Base-by-base conservation (phyloP, 192 early-diverging fungal species). In the Backusella mclennaniae region DNA sequence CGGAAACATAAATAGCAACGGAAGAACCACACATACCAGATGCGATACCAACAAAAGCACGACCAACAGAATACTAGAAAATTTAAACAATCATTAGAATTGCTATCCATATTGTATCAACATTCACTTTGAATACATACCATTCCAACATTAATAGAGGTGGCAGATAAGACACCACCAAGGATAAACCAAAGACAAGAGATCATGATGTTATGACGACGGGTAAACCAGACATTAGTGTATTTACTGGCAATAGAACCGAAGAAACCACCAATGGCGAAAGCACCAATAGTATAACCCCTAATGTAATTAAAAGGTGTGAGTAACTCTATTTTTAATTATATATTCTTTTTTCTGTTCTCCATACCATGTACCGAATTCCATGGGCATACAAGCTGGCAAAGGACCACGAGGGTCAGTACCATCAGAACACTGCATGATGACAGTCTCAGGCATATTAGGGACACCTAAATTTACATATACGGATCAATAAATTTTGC, bases 1-100 rank as follows among this genome's bases (percentile, higher is more conserved):
- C 96, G 11, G 89, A 89, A 21, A 97, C 89, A 78, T 95, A 96
- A 44, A 81, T 81, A 36, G 80, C 35, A 90, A 88, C 3, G 87
- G 87, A 82, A 36, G 84, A 84, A 67, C 89, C 89, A 33, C 85
- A 87, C 29, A 92, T 87, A 38, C 96, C 96, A 19, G 92, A 89
- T 12, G 87, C 93, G 76, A 95, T 82, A 71, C 96, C 96, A 26
- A 90, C 88, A 56, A 94, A 67, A 42, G 94, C 81, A 69, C 96
- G 92, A 8, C 94, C 95, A 79, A 92, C 80, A 78, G 87, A 52
- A 77, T 81, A 81, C 56, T 63, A 63, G 15, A 44, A 44, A 49
- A 1, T 63, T 29, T 26, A 29, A 12, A 63, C 7, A 21, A 23
- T 56, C 6, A 6, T 53, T 63, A 29, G 26, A 29, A 29, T 63